Evolutionary conservation across 768 basidiomycete genomes (phyloP), one percentile per base, ranked within the genome.

Genomic region (Melanogaster broomeanus): DNA sequence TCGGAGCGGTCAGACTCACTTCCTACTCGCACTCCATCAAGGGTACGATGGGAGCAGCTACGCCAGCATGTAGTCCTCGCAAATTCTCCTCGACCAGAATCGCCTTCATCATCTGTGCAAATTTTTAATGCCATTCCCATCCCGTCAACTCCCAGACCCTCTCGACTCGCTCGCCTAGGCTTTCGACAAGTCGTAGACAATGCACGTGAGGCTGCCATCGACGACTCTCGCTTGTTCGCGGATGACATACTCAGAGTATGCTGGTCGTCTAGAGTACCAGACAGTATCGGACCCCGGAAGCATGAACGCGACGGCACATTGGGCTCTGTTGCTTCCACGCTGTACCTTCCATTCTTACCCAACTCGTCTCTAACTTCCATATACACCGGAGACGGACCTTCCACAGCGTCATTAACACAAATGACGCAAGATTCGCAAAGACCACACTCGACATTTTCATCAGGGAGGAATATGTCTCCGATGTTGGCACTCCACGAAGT

Each of bases 121-220:
- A 22, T 43, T 24, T 3, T 28, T 13, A 31, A 30, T 15, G 42
- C 9, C 59, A 52, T 58, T 22, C 48, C 67, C 6, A 47, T 58
- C n/a, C 55, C 58, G 6, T 72, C 69, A 45, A 71, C 80, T 0
- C 77, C 80, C 10, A 84, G 81, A 57, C 74, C 73, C 5, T 81
- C 79, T 30, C 72, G 79, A 13, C 63, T 85, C 27, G 74, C 69
- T 12, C 64, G 75, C 41, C 65, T 84, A 12, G 83, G 80, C 2
- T 82, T 86, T 56, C 75, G 76, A 42, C 83, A 88, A 21, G 80
- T 86, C 12, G 85, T 87, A 1, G 87, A 88, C 30, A 77, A 82
- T 49, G 85, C 73, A 3, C 77, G 77, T 24, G 83, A 81, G 48
- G 71, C 74, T 35, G 70, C 71, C 18, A 67, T 72, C 0, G 80